Evolutionary conservation across 306 rosid genomes (phyloP), one percentile per base, ranked within the genome.

Genomic region (Ormosia emarginata): DNA sequence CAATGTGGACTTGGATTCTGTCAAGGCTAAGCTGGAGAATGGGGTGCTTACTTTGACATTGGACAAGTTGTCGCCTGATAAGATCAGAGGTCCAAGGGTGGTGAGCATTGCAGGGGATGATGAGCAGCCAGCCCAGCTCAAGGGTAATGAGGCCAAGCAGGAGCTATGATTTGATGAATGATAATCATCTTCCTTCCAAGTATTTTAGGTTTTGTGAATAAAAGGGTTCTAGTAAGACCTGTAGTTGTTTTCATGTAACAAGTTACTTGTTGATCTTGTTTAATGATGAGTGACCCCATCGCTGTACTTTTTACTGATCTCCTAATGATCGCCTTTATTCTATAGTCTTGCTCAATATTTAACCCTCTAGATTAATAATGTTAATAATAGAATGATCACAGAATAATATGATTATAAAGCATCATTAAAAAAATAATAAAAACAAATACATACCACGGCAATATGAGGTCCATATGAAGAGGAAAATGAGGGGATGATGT

Each of bases 11-110:
- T 71, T 87, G 84, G 91, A 89, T 65, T 87, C 95, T 66, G 83
- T 89, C 30, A 83, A 73, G 56, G 91, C 93, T 33, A 85, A 81
- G 86, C 43, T 91, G 68, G 87, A 87, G 49, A 81, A 87, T 77
- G 93, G 93, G 8, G 93, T 87, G 74, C 90, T 91, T 53, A 87
- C 89, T 71, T 24, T 91, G 64, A 75, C 89, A 18, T 49, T 91
- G 81, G 5, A 79, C 15, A 91, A 89, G 88, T 71, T 91, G 76
- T 85, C 90, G 9, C 84, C 89, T 61, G 90, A 91, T 43, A 85
- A 76, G 84, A 83, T 88, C 50, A 86, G 81, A 75, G 90, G 83
- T 29, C 89, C 95, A 1, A 85, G 50, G 74, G 57, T 86, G 13
- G 90, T 89, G 15, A 86, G 83, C 85, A 86, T 91, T 70, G 88